Evolutionary conservation across 495 filamentous ascomycete genomes (phyloP).

Genomic region (Pseudevernia furfuracea): DNA sequence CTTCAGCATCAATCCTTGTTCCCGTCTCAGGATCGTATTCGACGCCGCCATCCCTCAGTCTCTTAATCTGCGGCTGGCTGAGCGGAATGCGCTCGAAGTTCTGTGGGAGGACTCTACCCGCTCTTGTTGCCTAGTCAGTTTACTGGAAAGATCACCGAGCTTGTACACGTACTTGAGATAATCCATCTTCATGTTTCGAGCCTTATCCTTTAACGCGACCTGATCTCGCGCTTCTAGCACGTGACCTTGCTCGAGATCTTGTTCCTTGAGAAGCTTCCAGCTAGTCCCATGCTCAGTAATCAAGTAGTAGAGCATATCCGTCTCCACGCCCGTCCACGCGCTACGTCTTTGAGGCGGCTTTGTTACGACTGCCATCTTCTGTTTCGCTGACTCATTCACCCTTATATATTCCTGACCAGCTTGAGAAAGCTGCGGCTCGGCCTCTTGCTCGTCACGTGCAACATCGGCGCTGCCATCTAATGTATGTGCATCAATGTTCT

Average conservation of each 20-base stretch:
- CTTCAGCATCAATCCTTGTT: slow-evolving; percentile 18
- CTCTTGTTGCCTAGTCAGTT: slow-evolving; percentile 12
- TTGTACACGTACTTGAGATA: slow-evolving; percentile 46
- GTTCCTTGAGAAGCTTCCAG: slow-evolving; percentile 45
- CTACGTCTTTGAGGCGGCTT: slow-evolving; percentile 38
- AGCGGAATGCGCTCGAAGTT: slow-evolving; percentile 24
- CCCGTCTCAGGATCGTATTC: slow-evolving; percentile 23
- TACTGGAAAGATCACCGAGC: neutral
- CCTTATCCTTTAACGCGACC: slow-evolving; percentile 60
- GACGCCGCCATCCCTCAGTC: slow-evolving; percentile 15
- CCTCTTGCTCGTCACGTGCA: slow-evolving; percentile 6
- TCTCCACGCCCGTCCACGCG: slow-evolving; percentile 43
- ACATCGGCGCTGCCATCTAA: neutral
- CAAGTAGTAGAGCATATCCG: slow-evolving; percentile 40
- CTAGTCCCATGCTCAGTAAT: slow-evolving; percentile 44
- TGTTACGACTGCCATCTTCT: neutral
- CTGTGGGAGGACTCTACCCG: slow-evolving; percentile 15
- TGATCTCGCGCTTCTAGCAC: slow-evolving; percentile 46
- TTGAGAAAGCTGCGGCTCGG: slow-evolving; percentile 11
- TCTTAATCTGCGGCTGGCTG: slow-evolving; percentile 19
- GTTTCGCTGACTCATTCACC: slow-evolving; percentile 21
- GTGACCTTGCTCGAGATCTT: slow-evolving; percentile 22
- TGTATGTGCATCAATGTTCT: neutral
- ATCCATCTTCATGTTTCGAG: slow-evolving; percentile 52
- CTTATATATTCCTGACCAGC: slow-evolving; percentile 9